Percentiles rank a stretch among this genome's conserved stretches.
These are phyloP conservation scores for Diospyros kaki DNA, from an alignment of 148 eudicot genomes.

Conservation along the genomic window DNA sequence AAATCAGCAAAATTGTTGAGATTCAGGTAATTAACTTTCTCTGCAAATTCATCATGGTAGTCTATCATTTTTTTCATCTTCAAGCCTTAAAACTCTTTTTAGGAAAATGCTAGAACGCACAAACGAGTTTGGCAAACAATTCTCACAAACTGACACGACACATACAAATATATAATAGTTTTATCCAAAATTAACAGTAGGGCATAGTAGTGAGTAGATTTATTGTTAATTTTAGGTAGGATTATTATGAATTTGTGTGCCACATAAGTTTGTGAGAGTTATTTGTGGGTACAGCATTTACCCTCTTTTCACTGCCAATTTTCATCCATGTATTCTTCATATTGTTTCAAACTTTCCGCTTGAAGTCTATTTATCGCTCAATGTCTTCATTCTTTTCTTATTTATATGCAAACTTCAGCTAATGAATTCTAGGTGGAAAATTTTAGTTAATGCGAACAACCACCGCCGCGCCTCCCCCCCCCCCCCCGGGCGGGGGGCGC, in stretches of 20 bases:
- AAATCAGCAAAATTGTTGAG: conserved; percentile 28
- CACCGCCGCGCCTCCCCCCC: no score
- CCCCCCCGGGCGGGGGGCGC: no score
- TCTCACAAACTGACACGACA: no score
- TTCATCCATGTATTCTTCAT: not conserved
- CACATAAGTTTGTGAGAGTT: no score
- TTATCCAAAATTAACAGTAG: no score
- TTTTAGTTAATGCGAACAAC: not conserved
- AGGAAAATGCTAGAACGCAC: no score
- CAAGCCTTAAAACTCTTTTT: not conserved
- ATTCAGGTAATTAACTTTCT: conserved; percentile 22
- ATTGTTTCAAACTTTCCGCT: not conserved
- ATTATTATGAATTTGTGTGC: no score
- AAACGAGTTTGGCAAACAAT: no score
- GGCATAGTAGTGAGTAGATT: no score
- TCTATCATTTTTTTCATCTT: not conserved
- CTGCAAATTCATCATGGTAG: not conserved
- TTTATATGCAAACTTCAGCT: not conserved
- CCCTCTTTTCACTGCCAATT: not conserved
- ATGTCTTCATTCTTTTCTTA: not conserved
- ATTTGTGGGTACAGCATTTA: no score
- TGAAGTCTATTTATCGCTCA: not conserved
- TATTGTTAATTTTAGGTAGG: no score
- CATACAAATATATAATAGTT: no score
- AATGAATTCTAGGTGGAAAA: not conserved